phyloP scores from a whole-genome alignment of 176 grass and related monocot species.

The Avena insularis region DNA sequence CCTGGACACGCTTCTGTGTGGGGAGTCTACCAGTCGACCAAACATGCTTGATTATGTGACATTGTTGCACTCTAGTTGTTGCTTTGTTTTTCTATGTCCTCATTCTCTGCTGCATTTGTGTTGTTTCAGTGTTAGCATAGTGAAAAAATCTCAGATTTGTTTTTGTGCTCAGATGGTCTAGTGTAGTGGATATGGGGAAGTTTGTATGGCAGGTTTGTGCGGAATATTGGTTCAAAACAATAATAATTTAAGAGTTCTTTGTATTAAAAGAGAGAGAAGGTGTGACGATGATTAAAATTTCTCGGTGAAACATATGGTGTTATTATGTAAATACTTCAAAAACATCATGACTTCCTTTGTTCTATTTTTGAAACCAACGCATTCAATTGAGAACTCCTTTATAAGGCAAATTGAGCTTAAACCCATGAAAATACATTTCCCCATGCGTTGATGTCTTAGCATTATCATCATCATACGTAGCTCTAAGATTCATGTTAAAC shows the following conservation, averaged over 20 bases:
- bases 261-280: neutral
- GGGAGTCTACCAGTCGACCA: neutral
- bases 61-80: neutral
- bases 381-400: too few species aligned
- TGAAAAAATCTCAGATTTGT: neutral
- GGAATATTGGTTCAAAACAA: neutral
- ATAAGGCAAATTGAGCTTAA: too few species aligned
- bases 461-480: too few species aligned
- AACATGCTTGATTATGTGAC: neutral
- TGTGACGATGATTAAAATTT: neutral
- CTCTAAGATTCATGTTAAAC: too few species aligned
- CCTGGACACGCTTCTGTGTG: neutral
- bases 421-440: too few species aligned
- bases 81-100: neutral
- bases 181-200: neutral
- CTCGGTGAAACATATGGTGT: too few species aligned
- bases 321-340: too few species aligned
- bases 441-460: too few species aligned
- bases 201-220: neutral
- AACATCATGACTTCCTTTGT: too few species aligned
- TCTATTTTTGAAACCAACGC: too few species aligned
- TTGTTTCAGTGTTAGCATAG: neutral
- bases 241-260: neutral
- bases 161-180: neutral
- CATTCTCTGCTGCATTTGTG: neutral